Evolutionary conservation across 1,139 yeast species (phyloP), one percentile per base, ranked within the genome.

Genomic region (Yamadazyma mexicana): DNA sequence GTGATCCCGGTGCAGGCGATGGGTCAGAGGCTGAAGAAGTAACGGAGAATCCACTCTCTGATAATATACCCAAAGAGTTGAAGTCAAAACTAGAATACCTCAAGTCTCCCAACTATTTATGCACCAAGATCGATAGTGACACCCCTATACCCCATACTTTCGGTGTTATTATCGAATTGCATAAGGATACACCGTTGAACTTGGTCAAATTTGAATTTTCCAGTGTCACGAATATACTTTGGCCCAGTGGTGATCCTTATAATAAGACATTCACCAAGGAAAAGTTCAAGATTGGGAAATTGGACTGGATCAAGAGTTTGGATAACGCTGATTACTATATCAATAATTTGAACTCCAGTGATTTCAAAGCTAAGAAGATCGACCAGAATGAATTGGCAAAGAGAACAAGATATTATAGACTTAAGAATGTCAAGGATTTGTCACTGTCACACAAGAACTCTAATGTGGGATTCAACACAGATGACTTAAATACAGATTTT

Each of bases 221-320:
- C 39, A 66, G 73, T 12, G 28, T 51, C 2, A 59, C 69, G 5
- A 59, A 55, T 38, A 64, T 77, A 2, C 58, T 71, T 43, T 80
- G 86, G 86, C 79, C 81, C 5, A 63, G 69, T 27, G 79, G 79
- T 8, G 79, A 79, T 22, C 77, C 79, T 1, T 74, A 75, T 50
- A 71, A 65, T 47, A 69, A 60, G 43, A 50, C 55, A 31, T 64
- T 59, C 37, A 44, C 59, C 18, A 73, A 66, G 40, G 84, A 80
- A 48, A 62, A 62, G 37, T 79, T 75, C 52, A 67, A 66, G 35
- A 66, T 76, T 16, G 83, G 83, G 1, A 56, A 59, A 15, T 45
- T 71, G 49, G 70, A 64, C 34, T 80, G 84, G 84, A 56, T 57
- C 11, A 57, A 77, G 14, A 58, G 56, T 9, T 55, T 71, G 18